phyloP scores from a whole-genome alignment of 2,329 filamentous ascomycete species.

The Pestalotiopsis sp. region DNA sequence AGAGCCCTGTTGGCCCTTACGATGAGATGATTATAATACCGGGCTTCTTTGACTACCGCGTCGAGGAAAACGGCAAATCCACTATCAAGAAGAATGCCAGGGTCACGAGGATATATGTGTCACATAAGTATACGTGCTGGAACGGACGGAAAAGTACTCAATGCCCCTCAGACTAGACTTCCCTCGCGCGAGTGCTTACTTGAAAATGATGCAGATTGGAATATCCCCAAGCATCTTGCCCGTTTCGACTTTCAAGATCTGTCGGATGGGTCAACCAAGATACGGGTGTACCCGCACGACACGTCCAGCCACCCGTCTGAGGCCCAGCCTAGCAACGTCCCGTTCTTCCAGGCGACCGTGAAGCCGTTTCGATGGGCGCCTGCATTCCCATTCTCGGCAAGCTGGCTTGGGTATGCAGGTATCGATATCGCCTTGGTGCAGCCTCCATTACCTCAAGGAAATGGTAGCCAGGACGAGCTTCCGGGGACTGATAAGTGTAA shows the following conservation, averaged over 20 bases:
- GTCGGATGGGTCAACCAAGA: conserved; percentile 37
- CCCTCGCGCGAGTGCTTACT: not conserved
- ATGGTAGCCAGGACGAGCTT: conserved; percentile 42
- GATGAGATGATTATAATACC: conserved; percentile 55
- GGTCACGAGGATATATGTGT: conserved; percentile 59
- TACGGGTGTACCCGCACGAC: conserved; percentile 50
- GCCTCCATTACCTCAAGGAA: conserved; percentile 48
- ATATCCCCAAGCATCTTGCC: conserved; percentile 58
- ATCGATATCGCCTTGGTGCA: conserved; percentile 47
- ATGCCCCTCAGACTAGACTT: not conserved
- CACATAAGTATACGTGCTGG: conserved; percentile 52
- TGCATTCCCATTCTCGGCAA: conserved; percentile 45
- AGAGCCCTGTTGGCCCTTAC: conserved; percentile 55
- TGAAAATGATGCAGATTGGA: conserved; percentile 47
- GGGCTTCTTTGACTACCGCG: conserved; percentile 46
- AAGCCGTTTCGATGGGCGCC: conserved; percentile 44
- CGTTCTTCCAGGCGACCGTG: conserved; percentile 51
- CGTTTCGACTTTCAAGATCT: conserved; percentile 48
- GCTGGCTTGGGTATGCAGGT: conserved; percentile 41
- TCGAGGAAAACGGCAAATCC: conserved; percentile 35
- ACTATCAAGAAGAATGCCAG: conserved; percentile 39
- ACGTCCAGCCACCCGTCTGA: conserved; percentile 33
- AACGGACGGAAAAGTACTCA: conserved; percentile 53
- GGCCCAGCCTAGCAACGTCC: conserved; percentile 32
- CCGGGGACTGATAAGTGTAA: conserved; percentile 44